Evolutionary conservation across 148 eudicot genomes (phyloP).

Genomic region (Vaccinium macrocarpon): DNA sequence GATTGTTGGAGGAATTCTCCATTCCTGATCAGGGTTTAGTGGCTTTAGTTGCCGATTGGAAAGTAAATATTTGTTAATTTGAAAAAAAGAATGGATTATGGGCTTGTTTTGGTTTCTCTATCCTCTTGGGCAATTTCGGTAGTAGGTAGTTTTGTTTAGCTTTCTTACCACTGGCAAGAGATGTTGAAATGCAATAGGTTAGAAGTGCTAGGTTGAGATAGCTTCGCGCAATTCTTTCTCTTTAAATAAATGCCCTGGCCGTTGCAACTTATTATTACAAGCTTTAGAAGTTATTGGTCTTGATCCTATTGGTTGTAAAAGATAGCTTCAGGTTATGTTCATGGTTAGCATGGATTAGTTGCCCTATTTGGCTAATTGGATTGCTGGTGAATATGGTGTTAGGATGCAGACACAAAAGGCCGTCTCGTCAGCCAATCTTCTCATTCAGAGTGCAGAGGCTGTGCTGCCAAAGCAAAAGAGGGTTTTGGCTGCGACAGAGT

Average conservation of each 20-base stretch:
- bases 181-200: background rate
- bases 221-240: background rate
- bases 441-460: conserved; percentile 66
- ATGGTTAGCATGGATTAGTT: background rate
- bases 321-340: background rate
- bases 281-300: background rate
- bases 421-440: conserved; percentile 65
- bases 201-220: background rate
- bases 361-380: background rate
- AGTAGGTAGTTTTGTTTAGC: background rate
- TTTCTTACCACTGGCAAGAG: background rate
- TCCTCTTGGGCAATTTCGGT: background rate
- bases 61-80: no score
- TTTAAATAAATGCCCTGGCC: background rate
- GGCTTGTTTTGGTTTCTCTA: background rate
- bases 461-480: conserved; percentile 84
- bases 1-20: no score
- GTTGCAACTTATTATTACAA: background rate
- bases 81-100: no score
- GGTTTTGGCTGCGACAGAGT: conserved; percentile 54
- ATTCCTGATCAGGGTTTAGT: no score
- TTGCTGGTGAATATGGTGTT: conserved; percentile 13
- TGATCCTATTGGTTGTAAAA: background rate
- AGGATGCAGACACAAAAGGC: conserved; percentile 82
- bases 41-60: no score